phyloP scores from a whole-genome alignment of 2,329 filamentous ascomycete genomes.

The Cordyceps fumosorosea region DNA sequence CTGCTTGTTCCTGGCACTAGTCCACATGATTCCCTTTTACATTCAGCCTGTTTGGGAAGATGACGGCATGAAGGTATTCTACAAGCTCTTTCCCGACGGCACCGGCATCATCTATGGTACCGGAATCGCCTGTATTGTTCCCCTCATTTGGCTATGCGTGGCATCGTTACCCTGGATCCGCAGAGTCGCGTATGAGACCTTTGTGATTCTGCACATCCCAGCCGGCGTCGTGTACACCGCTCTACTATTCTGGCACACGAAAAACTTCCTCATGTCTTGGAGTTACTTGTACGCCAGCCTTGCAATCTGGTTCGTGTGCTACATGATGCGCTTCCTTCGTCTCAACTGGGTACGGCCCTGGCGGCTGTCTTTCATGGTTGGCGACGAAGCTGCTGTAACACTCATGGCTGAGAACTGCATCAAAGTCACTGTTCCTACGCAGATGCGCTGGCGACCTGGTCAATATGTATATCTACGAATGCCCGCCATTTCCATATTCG shows the following conservation, averaged over 20 bases:
- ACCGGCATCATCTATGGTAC: constrained; percentile 75
- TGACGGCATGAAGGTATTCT: constrained; percentile 63
- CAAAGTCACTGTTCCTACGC: constrained; percentile 89
- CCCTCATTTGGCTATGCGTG: constrained; percentile 74
- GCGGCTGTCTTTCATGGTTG: constrained; percentile 73
- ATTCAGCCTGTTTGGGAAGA: constrained; percentile 82
- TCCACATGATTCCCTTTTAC: constrained; percentile 87
- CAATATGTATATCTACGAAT: constrained; percentile 94
- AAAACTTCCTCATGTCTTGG: constrained; percentile 89
- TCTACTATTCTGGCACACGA: constrained; percentile 91
- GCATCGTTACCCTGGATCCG: constrained; percentile 77
- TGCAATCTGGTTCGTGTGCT: constrained; percentile 71
- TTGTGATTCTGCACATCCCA: constrained; percentile 75
- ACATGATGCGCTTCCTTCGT: constrained; percentile 69
- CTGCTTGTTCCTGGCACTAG: constrained; percentile 71
- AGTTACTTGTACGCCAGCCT: constrained; percentile 77
- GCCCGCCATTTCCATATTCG: constrained; percentile 82
- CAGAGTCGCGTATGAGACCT: constrained; percentile 75
- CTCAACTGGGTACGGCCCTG: constrained; percentile 85
- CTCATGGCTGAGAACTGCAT: constrained; percentile 90
- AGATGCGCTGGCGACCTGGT: constrained; percentile 86
- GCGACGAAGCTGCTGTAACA: constrained; percentile 85
- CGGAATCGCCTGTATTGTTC: constrained; percentile 74
- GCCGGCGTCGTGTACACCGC: constrained; percentile 74
- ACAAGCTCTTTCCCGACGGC: constrained; percentile 58